Conservation (phyloP, 179 eudicot genomes). For the Nepenthes alata region DNA sequence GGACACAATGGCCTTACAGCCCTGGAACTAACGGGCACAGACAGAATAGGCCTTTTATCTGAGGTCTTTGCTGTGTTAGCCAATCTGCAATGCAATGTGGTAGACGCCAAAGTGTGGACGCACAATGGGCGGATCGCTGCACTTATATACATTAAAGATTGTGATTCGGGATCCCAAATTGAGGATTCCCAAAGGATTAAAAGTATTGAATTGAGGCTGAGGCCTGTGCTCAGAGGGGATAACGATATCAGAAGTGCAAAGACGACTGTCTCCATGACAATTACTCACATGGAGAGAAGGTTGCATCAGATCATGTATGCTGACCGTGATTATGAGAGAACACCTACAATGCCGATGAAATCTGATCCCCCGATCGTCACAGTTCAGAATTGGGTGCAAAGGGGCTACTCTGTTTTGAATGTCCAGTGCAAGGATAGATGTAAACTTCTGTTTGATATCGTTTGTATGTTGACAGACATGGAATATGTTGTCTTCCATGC, state of each 20-base stretch:
- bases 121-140: conserved; percentile 91
- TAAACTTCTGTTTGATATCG: conserved; percentile 77
- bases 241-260: conserved; percentile 69
- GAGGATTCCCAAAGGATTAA: conserved; percentile 44
- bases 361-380: conserved; percentile 20
- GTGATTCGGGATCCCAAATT: conserved; percentile 51
- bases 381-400: conserved; percentile 56
- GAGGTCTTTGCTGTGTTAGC: conserved; percentile 81
- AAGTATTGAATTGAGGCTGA: conserved; percentile 44
- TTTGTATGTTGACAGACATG: conserved; percentile 87
- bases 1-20: conserved; percentile 56
- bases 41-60: conserved; percentile 62
- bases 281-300: conserved; percentile 71
- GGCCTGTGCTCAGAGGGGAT: conserved; percentile 74
- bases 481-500: conserved; percentile 80
- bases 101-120: conserved; percentile 83
- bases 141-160: conserved; percentile 59
- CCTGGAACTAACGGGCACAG: conserved; percentile 71
- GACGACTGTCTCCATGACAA: conserved; percentile 51
- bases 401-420: conserved; percentile 70
- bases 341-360: conserved; percentile 16
- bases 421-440: conserved; percentile 65
- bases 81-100: conserved; percentile 52
- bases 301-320: conserved; percentile 92
- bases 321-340: conserved; percentile 57